phyloP scores from a whole-genome alignment of 2,329 filamentous ascomycete genomes.

The Sarocladium strictum region DNA sequence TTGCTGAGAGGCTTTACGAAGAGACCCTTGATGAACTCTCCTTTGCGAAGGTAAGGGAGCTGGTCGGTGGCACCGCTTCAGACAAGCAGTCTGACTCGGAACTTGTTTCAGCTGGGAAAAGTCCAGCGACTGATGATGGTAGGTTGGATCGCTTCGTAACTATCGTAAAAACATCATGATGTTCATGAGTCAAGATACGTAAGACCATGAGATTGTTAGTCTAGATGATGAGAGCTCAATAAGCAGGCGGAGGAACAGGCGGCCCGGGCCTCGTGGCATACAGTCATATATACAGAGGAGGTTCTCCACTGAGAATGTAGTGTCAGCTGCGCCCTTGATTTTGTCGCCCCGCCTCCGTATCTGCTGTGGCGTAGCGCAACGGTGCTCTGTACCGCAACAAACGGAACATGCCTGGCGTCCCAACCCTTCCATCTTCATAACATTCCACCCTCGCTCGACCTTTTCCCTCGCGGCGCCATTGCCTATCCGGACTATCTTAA shows the following conservation, averaged over 20 bases:
- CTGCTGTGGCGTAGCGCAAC: not conserved
- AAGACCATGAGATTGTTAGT: too few relatives aligned
- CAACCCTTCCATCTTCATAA: not conserved
- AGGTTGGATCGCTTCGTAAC: too few relatives aligned
- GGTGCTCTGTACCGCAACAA: not conserved
- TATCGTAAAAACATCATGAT: too few relatives aligned
- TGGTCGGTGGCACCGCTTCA: not conserved
- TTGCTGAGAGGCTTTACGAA: constrained; percentile 5
- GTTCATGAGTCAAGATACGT: too few relatives aligned
- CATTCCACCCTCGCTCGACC: not conserved
- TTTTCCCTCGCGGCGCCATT: not conserved
- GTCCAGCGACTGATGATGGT: too few relatives aligned
- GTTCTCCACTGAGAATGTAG: not conserved
- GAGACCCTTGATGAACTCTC: constrained; percentile 10
- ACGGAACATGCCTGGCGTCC: not conserved
- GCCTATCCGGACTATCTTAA: not conserved
- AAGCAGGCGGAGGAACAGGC: not conserved
- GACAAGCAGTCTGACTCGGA: too few relatives aligned
- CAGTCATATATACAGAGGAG: not conserved
- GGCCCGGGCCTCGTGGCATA: not conserved
- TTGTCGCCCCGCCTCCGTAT: constrained; percentile 1
- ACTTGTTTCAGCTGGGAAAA: too few relatives aligned
- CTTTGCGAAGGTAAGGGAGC: constrained; percentile 1
- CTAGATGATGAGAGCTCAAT: not conserved
- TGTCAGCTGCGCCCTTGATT: not conserved